Evolutionary conservation across 164 flowering plant species (phyloP).

Genomic region (Chimonanthus praecox): DNA sequence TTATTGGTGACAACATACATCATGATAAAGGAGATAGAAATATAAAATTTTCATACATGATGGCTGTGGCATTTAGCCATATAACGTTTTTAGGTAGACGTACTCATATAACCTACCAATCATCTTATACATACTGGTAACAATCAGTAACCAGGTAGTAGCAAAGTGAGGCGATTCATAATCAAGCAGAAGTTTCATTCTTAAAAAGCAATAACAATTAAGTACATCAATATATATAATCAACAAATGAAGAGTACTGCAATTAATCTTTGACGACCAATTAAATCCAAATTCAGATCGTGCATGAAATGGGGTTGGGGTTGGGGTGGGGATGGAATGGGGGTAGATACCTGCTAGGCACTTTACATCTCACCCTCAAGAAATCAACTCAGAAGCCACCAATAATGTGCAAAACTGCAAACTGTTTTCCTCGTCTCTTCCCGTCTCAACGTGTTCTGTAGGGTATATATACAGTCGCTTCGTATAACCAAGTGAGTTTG

Average conservation of each 20-base stretch:
- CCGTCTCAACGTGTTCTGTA: not conserved
- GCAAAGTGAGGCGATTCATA: not conserved
- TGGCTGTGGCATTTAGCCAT: too few relatives aligned
- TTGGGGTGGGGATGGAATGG: too few relatives aligned
- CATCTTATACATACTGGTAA: too few relatives aligned
- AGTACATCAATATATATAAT: slow-evolving; percentile 8
- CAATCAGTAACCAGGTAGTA: too few relatives aligned
- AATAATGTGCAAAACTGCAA: not conserved
- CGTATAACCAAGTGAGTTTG: slow-evolving; percentile 6
- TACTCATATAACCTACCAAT: too few relatives aligned
- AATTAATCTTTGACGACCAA: slow-evolving; percentile 10
- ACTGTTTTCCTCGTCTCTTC: not conserved
- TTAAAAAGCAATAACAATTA: slow-evolving; percentile 3
- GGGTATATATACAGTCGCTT: slow-evolving; percentile 19
- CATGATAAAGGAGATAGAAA: too few relatives aligned
- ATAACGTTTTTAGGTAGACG: too few relatives aligned
- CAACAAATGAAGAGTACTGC: slow-evolving; percentile 13
- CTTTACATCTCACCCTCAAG: slow-evolving; percentile 6
- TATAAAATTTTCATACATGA: too few relatives aligned
- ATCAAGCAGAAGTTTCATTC: slow-evolving; percentile 14
- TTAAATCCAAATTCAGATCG: slow-evolving; percentile 1
- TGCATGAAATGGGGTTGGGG: not conserved
- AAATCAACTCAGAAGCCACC: slow-evolving; percentile 13
- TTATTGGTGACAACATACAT: too few relatives aligned
- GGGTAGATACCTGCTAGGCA: slow-evolving; percentile 7